These are phyloP conservation scores for Stachybotrys echinatus DNA, from an alignment of 2,329 filamentous ascomycete genomes.

Conservation along the genomic window DNA sequence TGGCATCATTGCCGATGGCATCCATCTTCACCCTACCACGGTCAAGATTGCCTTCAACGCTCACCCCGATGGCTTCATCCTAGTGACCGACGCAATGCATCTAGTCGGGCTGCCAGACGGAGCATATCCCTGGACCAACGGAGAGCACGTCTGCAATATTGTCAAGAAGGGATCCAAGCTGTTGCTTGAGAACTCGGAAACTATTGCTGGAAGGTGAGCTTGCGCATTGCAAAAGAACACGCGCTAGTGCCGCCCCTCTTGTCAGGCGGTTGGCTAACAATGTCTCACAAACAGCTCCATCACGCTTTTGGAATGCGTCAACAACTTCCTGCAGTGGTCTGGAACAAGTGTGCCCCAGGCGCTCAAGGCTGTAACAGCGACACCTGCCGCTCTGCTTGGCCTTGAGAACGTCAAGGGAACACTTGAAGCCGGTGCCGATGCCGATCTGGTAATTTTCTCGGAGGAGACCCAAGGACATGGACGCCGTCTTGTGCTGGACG, in stretches of 20 bases:
- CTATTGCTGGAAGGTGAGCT: conserved; percentile 70
- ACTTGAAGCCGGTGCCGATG: conserved; percentile 58
- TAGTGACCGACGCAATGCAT: conserved; percentile 91
- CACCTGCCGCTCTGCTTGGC: conserved; percentile 72
- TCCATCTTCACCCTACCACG: conserved; percentile 82
- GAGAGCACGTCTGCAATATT: conserved; percentile 50
- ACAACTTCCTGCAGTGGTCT: conserved; percentile 74
- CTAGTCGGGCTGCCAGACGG: conserved; percentile 81
- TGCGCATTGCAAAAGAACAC: not conserved
- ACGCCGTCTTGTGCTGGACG: conserved; percentile 57
- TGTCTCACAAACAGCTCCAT: conserved; percentile 44
- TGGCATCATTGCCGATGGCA: conserved; percentile 85
- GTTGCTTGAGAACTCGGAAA: conserved; percentile 71
- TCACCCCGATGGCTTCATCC: conserved; percentile 76
- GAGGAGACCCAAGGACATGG: conserved; percentile 39
- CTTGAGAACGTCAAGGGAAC: conserved; percentile 62
- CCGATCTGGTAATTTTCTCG: conserved; percentile 64
- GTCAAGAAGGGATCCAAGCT: conserved; percentile 68
- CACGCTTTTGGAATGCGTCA: conserved; percentile 74
- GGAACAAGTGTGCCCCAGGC: conserved; percentile 63
- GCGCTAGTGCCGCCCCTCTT: not conserved
- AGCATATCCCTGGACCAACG: conserved; percentile 80
- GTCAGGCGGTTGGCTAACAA: not conserved
- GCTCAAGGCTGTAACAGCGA: conserved; percentile 67
- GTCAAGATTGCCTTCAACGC: conserved; percentile 87